Evolutionary conservation across 441 rosid species (phyloP), one percentile per base, ranked within the genome.

Genomic region (Syzygium malaccense): DNA sequence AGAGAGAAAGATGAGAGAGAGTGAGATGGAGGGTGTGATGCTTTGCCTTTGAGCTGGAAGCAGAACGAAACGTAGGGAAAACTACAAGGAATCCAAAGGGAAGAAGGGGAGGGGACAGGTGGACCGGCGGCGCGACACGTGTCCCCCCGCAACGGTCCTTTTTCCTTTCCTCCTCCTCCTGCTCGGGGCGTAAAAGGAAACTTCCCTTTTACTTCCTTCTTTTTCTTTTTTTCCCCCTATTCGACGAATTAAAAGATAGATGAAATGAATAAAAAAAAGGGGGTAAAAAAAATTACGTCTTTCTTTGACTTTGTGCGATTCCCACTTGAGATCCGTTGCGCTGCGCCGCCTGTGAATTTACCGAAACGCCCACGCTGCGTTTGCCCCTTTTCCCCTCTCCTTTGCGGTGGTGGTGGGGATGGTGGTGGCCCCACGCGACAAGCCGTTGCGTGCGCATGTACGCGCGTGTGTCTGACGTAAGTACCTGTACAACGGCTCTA

Each of bases 91-190:
- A 93, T 93, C 91, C 93, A 37, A 87, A 18, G 57, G 26, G 85
- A 32, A 57, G 95, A 91, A 90, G 86, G 68, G 83, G 96, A 90
- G 86, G 68, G 83, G 96, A 95, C 98, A 95, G 92, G 95, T 95
- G 96, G 95, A 90, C 89, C 75, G 62, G 54, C 37, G 55, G 64
- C 7, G 3, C 15, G 96, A 91, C 99, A 95, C 98, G 96, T 95
- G 95, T 87, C 88, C 85, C 1, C 55, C 53, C 26, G 25, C 83
- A 95, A 95, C 95, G 94, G 95, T 92, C 90, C 88, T 90, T 91
- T 83, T 28, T 92, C 85, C 79, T 86, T 20, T 94, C 90, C 83
- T 86, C 19, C 79, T 28, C 41, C 48, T 45, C 48, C 48, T 41
- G 7, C 45, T 56, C 75, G 41, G 45, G 62, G 32, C 51, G 71